These are phyloP conservation scores for Boletus huronensis DNA, from an alignment of 768 basidiomycete species.

Conservation along the genomic window DNA sequence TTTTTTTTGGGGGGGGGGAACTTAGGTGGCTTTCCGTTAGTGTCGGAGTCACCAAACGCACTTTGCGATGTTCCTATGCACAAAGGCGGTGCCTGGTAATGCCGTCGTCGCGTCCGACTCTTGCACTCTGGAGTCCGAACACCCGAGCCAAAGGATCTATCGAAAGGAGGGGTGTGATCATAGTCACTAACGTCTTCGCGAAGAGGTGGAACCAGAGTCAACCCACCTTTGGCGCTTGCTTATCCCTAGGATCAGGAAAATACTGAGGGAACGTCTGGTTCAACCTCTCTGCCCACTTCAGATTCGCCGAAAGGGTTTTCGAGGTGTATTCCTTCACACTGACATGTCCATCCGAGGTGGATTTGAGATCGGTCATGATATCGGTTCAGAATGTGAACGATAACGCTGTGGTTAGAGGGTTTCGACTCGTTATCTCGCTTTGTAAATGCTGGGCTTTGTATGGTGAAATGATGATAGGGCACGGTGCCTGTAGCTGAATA, in stretches of 20 bases:
- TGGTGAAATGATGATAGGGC: not conserved
- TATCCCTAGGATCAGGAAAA: conserved; percentile 9
- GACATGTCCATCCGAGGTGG: not conserved
- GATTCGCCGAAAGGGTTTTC: not conserved
- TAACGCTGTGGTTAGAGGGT: not conserved
- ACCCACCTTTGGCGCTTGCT: conserved; percentile 21
- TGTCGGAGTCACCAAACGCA: not conserved
- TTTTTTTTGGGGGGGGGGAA: not conserved
- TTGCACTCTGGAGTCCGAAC: conserved; percentile 82
- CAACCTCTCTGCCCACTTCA: conserved; percentile 20
- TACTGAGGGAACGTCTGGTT: conserved; percentile 22
- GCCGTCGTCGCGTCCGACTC: conserved; percentile 68
- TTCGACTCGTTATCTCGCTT: not conserved
- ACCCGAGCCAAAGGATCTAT: conserved; percentile 77
- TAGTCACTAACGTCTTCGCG: not conserved
- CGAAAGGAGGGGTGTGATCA: not conserved
- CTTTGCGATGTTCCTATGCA: conserved; percentile 88
- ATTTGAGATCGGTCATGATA: not conserved
- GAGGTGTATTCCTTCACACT: not conserved
- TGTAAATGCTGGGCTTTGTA: no score
- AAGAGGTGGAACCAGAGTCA: not conserved
- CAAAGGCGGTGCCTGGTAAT: conserved; percentile 78
- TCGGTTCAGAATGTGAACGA: not conserved
- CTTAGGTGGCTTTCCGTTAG: not conserved
- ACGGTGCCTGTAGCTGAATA: not conserved